Evolutionary conservation across 768 basidiomycete species (phyloP).

Genomic region (Filobasidium wieringae): DNA sequence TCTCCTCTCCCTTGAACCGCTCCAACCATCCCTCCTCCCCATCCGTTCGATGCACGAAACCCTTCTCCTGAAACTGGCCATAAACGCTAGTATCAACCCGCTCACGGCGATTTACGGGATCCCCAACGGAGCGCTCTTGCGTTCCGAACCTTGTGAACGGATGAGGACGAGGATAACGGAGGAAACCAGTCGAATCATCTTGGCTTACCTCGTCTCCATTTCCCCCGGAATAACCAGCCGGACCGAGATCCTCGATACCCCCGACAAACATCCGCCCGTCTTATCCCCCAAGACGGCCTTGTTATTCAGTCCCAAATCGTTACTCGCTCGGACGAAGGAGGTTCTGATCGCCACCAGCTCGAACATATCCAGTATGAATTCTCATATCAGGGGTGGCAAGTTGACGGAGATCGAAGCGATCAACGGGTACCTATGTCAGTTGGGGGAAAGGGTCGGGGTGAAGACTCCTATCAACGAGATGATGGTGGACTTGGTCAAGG

Average conservation of each 20-base stretch:
- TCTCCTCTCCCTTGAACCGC: slow-evolving; percentile 46
- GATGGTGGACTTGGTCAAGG: slow-evolving; percentile 33
- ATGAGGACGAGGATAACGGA: slow-evolving; percentile 50
- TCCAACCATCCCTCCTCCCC: slow-evolving; percentile 56
- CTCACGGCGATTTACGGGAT: slow-evolving; percentile 71
- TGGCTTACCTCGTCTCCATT: slow-evolving; percentile 29
- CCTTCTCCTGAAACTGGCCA: slow-evolving; percentile 67
- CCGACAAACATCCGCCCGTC: not conserved
- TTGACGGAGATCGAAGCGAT: slow-evolving; percentile 68
- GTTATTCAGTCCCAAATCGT: slow-evolving; percentile 37
- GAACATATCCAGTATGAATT: slow-evolving; percentile 72
- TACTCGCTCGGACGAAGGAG: slow-evolving; percentile 51
- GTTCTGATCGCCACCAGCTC: slow-evolving; percentile 50
- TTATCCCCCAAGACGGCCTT: slow-evolving; percentile 41
- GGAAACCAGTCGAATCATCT: slow-evolving; percentile 61
- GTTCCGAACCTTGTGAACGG: slow-evolving; percentile 41
- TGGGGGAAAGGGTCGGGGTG: slow-evolving; percentile 52
- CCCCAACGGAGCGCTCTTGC: slow-evolving; percentile 63
- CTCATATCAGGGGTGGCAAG: slow-evolving; percentile 52
- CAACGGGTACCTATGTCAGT: slow-evolving; percentile 62
- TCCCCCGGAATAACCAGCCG: slow-evolving; percentile 17
- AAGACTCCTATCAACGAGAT: slow-evolving; percentile 45
- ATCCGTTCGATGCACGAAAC: slow-evolving; percentile 55
- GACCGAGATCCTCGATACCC: too few species aligned
- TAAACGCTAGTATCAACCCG: slow-evolving; percentile 73